Conservation (phyloP, 116 monocot genomes). For the Iris pallida region DNA sequence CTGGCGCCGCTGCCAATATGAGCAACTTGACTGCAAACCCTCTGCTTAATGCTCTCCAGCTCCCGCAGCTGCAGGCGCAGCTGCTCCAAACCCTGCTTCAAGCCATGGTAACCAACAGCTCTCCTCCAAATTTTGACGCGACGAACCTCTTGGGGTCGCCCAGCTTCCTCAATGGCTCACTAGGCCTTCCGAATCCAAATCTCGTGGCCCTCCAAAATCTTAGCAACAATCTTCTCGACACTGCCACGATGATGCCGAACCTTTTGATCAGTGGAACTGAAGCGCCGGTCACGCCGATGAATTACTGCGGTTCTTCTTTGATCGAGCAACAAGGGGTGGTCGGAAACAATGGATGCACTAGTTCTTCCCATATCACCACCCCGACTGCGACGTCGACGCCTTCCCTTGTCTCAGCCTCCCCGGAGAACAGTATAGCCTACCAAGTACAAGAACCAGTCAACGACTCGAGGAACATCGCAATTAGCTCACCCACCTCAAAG, state of each 20-base stretch:
- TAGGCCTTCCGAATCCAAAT: background rate
- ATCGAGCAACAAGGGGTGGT: too few relatives aligned
- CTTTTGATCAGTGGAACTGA: background rate
- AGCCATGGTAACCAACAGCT: background rate
- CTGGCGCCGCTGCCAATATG: background rate
- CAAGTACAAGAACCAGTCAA: constrained; percentile 6
- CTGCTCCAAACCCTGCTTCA: constrained; percentile 7
- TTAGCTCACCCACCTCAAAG: background rate
- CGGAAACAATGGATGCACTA: too few relatives aligned
- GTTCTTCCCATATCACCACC: constrained; percentile 1
- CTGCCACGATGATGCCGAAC: too few relatives aligned
- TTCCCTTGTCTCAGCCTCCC: constrained; percentile 7
- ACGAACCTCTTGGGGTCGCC: background rate
- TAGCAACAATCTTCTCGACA: background rate
- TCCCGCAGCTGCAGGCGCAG: constrained; percentile 2
- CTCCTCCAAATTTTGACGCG: background rate
- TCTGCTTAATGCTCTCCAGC: constrained; percentile 4
- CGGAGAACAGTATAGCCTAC: constrained; percentile 4
- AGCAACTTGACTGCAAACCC: constrained; percentile 2
- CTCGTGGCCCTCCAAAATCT: background rate
- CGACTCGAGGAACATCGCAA: background rate
- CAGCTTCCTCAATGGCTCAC: background rate
- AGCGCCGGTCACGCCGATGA: background rate
- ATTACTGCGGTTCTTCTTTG: background rate
- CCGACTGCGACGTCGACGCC: constrained; percentile 15